Base-by-base conservation (phyloP, 208 protist genomes). In the Hexamita inflata region DNA sequence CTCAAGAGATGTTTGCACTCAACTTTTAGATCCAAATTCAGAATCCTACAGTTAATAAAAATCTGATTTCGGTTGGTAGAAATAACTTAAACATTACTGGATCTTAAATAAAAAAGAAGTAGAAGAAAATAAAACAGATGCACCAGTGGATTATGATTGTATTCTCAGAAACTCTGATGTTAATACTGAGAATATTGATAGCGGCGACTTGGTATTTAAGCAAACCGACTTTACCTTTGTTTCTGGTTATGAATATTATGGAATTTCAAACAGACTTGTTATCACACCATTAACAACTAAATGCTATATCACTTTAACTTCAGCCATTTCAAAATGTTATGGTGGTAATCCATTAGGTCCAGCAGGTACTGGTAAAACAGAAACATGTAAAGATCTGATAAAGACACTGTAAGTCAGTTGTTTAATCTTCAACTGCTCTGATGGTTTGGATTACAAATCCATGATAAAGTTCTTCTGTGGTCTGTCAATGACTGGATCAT, bases 381-480 rank as follows among this genome's bases (percentile, higher is more conserved):
- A 98, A 85, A 95, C 93, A 49, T 92, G 96, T 35, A 97, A 97
- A 81, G 94, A 97, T 82, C 85, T 98, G 35, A 92, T 92, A 1
- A 97, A 97, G 84, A 88, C 90, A 9, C 87, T 98, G 85, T 89
- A 89, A 0, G 89, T 95, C 75, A 87, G 93, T 77, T 97, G 92
- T 80, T 87, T 97, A 34, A 94, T 98, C 34, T 96, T 96, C 81
- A 97, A 97, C 85, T 97, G 94, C 80, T 93, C 92, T 73, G 94
- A 97, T 77, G 93, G 94, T n/a, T 86, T 98, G n/a, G 93, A 97
- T 82, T 94, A 93, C 80, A 90, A 94, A 82, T 91, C 92, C 32
- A 96, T 98, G 92, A 91, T 89, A 32, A 89, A 87, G 61, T 97
- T 98, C 80, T 97, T 98, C 84, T 92, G 86, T 53, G 95, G 95